phyloP scores from a whole-genome alignment of 2,329 filamentous ascomycete genomes.

The Aureobasidium subglaciale region DNA sequence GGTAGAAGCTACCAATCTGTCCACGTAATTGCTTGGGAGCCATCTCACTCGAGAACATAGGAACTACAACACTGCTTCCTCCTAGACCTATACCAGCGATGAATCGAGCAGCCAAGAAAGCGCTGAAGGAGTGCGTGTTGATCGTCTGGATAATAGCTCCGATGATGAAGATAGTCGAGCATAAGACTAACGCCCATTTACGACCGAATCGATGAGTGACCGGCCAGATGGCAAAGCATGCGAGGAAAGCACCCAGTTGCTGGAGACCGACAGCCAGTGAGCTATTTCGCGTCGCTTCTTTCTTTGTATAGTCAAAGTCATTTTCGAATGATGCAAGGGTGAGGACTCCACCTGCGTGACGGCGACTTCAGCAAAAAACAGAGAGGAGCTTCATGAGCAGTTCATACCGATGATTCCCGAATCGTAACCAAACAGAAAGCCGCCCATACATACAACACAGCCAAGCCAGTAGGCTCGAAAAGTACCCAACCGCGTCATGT shows the following conservation, averaged over 20 bases:
- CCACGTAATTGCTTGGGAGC: conserved; percentile 40
- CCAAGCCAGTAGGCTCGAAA: conserved; percentile 47
- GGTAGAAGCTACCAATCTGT: conserved; percentile 45
- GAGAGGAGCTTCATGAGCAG: conserved; percentile 16
- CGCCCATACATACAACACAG: conserved; percentile 45
- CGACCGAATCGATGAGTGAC: conserved; percentile 42
- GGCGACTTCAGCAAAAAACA: background rate
- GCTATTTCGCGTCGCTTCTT: conserved; percentile 34
- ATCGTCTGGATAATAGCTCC: conserved; percentile 41
- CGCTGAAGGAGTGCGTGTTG: conserved; percentile 37
- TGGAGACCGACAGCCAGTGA: conserved; percentile 46
- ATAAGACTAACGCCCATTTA: conserved; percentile 38
- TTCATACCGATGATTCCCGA: conserved; percentile 36
- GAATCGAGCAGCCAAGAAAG: conserved; percentile 42
- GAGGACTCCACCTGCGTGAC: conserved; percentile 35
- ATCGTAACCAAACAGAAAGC: conserved; percentile 43
- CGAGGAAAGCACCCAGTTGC: conserved; percentile 47
- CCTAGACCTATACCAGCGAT: conserved; percentile 45
- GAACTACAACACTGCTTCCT: conserved; percentile 38
- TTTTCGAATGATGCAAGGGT: conserved; percentile 37
- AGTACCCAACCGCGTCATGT: conserved; percentile 27
- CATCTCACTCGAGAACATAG: conserved; percentile 38
- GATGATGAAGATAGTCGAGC: conserved; percentile 36
- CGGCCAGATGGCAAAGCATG: conserved; percentile 44
- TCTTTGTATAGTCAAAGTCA: conserved; percentile 37